Evolutionary conservation across 495 filamentous ascomycete species (phyloP), one percentile per base, ranked within the genome.

Genomic region (Aspergillus baeticus): DNA sequence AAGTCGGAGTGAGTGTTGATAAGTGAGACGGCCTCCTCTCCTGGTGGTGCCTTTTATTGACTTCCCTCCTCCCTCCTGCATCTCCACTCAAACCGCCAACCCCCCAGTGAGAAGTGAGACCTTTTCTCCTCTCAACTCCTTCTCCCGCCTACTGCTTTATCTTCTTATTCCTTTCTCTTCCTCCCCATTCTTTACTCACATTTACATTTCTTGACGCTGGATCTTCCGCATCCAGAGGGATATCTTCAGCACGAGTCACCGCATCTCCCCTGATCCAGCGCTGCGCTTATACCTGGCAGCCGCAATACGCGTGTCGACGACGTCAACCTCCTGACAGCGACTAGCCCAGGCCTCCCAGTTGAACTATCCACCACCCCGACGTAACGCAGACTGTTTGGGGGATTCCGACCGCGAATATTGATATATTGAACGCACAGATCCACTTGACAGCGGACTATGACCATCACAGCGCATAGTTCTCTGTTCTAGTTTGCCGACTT

Each of bases 391-490:
- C 46, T 46, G 52, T 38, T 55, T 52, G 52, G 51, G 46, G 42
- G 45, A 54, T 29, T 48, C 22, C 35, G 10, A 33, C 38, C 34
- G 33, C 35, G 34, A 39, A 39, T 53, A 39, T 47, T 53, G 47
- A 52, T 57, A 50, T 44, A 50, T 57, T 43, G 54, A 44, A 43
- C 35, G 36, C 35, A 35, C 17, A 34, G 39, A 47, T 55, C 47
- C 48, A 55, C 46, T 52, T 44, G 46, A 47, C 33, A 34, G 47
- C 35, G 29, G 59, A 73, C 60, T 65, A 74, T 74, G 70, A 60
- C 49, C 61, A 48, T 55, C 61, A 37, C 48, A 52, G 56, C 58
- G 58, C 58, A 49, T 50, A 54, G 37, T 47, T 31, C 58, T 50
- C 18, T 18, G 29, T 39, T 43, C 34, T n/a, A 33, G 26, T 53